phyloP scores from a whole-genome alignment of 805 yeast species.

The Candida insectorum region DNA sequence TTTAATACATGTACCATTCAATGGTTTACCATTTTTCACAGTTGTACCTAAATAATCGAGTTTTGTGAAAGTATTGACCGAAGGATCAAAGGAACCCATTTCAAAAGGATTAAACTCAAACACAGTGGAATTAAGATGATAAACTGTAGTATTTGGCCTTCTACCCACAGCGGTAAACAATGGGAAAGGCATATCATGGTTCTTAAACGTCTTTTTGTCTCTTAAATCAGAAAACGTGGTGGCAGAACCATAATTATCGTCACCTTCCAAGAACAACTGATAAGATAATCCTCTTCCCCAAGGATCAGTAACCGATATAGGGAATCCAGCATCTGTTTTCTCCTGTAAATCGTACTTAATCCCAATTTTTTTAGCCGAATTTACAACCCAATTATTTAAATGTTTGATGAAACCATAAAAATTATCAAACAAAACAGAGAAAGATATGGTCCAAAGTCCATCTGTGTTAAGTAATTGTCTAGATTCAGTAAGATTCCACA shows the following conservation, averaged over 20 bases:
- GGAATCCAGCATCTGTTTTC: constrained; percentile 56
- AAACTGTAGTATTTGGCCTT: constrained; percentile 26
- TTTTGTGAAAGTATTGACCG: constrained; percentile 37
- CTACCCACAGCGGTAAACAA: constrained; percentile 34
- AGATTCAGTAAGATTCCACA: constrained; percentile 33
- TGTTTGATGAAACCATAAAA: constrained; percentile 26
- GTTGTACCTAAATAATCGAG: constrained; percentile 34
- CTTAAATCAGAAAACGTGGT: constrained; percentile 34
- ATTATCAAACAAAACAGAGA: constrained; percentile 19
- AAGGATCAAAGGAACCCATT: constrained; percentile 40
- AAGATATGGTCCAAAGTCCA: constrained; percentile 15
- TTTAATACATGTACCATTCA: constrained; percentile 20
- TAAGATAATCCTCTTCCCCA: constrained; percentile 78
- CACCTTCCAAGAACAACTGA: constrained; percentile 47
- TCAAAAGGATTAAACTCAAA: constrained; percentile 42
- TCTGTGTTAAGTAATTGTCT: constrained; percentile 26
- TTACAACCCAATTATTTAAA: constrained; percentile 24
- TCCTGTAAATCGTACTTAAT: constrained; percentile 50
- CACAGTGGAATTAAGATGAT: constrained; percentile 34
- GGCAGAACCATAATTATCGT: constrained; percentile 20
- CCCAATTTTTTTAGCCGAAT: constrained; percentile 30
- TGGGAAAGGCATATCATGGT: constrained; percentile 42
- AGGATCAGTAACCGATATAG: constrained; percentile 65
- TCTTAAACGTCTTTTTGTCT: constrained; percentile 20
- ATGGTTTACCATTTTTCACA: constrained; percentile 28